phyloP scores from a whole-genome alignment of 805 yeast genomes.

The Zygosaccharomyces gambellarensis region DNA sequence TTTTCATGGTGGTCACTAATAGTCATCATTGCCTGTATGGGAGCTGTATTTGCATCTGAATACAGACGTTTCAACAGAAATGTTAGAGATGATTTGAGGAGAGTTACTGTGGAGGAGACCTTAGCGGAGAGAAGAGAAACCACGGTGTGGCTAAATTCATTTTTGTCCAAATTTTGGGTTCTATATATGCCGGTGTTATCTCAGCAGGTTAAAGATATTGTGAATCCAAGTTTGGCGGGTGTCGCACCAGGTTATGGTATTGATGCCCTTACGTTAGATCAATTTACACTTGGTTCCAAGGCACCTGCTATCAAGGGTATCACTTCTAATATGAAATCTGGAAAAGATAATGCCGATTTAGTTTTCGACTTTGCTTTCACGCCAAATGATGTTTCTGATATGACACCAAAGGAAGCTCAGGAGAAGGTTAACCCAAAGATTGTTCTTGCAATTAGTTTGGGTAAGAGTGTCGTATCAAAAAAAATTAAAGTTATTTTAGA shows the following conservation, averaged over 20 bases:
- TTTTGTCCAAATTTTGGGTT: constrained; percentile 78
- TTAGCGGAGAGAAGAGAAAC: constrained; percentile 63
- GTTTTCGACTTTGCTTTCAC: constrained; percentile 79
- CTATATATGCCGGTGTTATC: constrained; percentile 83
- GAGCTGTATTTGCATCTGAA: constrained; percentile 67
- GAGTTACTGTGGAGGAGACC: constrained; percentile 58
- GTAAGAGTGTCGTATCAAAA: constrained; percentile 75
- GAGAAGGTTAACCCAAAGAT: constrained; percentile 75
- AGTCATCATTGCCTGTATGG: constrained; percentile 54
- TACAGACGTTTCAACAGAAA: constrained; percentile 71
- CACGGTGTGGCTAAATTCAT: constrained; percentile 76
- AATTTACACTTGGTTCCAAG: constrained; percentile 75
- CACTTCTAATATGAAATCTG: constrained; percentile 67
- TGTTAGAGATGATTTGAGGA: constrained; percentile 68
- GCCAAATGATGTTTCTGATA: constrained; percentile 76
- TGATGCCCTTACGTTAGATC: constrained; percentile 65
- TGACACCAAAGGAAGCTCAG: constrained; percentile 71
- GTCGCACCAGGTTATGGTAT: constrained; percentile 82
- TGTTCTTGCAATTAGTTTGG: constrained; percentile 73
- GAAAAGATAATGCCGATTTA: constrained; percentile 67
- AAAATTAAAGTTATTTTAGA: constrained; percentile 74
- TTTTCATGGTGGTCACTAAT: constrained; percentile 60
- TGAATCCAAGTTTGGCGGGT: constrained; percentile 63
- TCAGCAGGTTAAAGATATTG: constrained; percentile 63
- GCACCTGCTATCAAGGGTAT: constrained; percentile 71